Evolutionary conservation across 768 basidiomycete species (phyloP).

Genomic region (Naematelia encephala): DNA sequence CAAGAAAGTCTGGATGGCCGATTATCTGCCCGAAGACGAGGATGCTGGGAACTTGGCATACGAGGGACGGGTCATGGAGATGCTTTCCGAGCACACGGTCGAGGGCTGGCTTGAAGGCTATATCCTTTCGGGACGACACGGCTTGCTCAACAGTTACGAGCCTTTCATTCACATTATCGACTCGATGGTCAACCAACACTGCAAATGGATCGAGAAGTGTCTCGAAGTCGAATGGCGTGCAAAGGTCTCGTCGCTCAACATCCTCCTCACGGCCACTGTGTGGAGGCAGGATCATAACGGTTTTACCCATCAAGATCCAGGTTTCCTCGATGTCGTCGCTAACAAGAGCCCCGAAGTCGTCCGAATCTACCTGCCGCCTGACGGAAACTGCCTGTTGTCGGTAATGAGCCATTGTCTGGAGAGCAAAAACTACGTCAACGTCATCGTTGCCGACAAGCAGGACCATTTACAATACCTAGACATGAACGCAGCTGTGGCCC

Average conservation of each 20-base stretch:
- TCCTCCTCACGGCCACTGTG: constrained; percentile 81
- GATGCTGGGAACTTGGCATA: constrained; percentile 25
- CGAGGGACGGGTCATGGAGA: constrained; percentile 80
- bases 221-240: constrained; percentile 63
- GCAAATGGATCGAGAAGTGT: constrained; percentile 82
- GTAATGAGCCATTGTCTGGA: constrained; percentile 77
- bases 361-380: constrained; percentile 64
- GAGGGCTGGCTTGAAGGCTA: constrained; percentile 77
- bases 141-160: constrained; percentile 83
- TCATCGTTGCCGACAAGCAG: constrained; percentile 82
- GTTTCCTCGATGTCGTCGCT: constrained; percentile 76
- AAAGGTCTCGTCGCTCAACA: constrained; percentile 52
- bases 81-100: constrained; percentile 55
- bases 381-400: constrained; percentile 81
- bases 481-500: constrained; percentile 51
- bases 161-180: constrained; percentile 79
- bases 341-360: constrained; percentile 60
- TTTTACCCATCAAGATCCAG: constrained; percentile 68
- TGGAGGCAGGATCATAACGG: constrained; percentile 71
- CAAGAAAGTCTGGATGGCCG: constrained; percentile 60
- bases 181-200: constrained; percentile 56
- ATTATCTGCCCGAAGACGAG: constrained; percentile 76
- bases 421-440: constrained; percentile 64
- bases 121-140: constrained; percentile 71
- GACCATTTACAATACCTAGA: constrained; percentile 36